Base-by-base conservation (phyloP, 2,329 filamentous ascomycete species). In the Diaporthe citrichinensis region DNA sequence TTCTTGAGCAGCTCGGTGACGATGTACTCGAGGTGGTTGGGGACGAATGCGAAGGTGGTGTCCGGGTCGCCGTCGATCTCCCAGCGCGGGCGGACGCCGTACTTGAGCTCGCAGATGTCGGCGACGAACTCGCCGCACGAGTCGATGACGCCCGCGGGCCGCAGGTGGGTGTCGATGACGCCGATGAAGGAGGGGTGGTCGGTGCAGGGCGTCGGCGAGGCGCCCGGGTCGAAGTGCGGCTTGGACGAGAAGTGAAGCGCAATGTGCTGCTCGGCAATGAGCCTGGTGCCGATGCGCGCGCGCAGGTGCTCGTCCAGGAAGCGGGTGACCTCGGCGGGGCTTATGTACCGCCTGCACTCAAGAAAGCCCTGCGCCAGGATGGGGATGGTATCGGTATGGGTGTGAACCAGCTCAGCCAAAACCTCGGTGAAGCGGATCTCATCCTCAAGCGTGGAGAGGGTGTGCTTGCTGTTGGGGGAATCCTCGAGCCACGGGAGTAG, bases 1-100 rank as follows among this genome's bases (percentile, higher is more conserved):
- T 99, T 99, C 85, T 99, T 99, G 75, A 99, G 90, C 1, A 99
- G 89, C 84, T 99, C 97, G 0, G 96, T 99, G 78, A 98, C 91
- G 78, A 99, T 98, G 84, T 99, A 99, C 84, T 98, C 96, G 34
- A 99, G 90, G 84, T 99, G 97, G 83, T 98, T 97, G 20, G 97
- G 97, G 12, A 99, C 93, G 81, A 97, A 97, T 28, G 96, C 95
- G 81, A 99, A 98, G 0, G 92, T 93, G n/a, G 96, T 95, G 71
- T 94, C 92, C 0, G 94, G 92, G 82, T 97, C 93, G 78, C 97
- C 97, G 78, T 96, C 94, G 80, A 99, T 93, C 62, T 93, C 86
- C 80, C 98, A 89, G 2, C 89, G 90, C 0, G 97, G 97, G 0
- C 97, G 91, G 1, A 97, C 92, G 71, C 97, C 97, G 81, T 99